A percentile compares a stretch with the other conserved stretches of the same genome.
phyloP scores from a whole-genome alignment of 352 stramenopile species.

The Phytophthora colocasiae region DNA sequence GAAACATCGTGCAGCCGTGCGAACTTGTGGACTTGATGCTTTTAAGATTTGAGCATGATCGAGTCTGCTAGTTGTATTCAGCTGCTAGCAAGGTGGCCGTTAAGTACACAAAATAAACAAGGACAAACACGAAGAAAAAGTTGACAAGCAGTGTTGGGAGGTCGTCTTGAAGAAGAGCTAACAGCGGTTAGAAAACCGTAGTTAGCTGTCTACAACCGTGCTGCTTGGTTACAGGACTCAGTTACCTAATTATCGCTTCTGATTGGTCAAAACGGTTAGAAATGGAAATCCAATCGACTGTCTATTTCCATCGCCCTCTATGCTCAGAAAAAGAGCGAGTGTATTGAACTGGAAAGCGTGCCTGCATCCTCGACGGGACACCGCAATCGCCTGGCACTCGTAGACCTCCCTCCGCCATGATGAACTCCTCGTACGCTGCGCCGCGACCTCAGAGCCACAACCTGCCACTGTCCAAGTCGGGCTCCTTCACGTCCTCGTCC shows the following conservation, averaged over 20 bases:
- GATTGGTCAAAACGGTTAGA: constrained; percentile 5
- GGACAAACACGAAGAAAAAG: constrained; percentile 28
- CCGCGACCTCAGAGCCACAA: constrained; percentile 1
- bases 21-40: neutral
- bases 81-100: constrained; percentile 1
- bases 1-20: constrained; percentile 7
- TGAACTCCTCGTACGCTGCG: constrained; percentile 28
- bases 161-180: neutral
- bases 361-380: constrained; percentile 8
- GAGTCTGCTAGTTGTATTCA: neutral
- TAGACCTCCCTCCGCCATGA: constrained; percentile 16
- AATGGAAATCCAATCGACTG: constrained; percentile 13
- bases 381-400: constrained; percentile 20
- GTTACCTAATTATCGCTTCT: neutral
- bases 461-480: constrained; percentile 17
- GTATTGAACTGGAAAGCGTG: constrained; percentile 10
- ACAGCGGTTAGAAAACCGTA: neutral
- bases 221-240: neutral
- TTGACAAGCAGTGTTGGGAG: constrained; percentile 1
- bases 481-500: constrained; percentile 20
- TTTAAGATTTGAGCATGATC: neutral
- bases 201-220: too few relatives aligned
- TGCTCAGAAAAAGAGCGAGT: constrained; percentile 35
- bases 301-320: constrained; percentile 25
- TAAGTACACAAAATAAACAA: constrained; percentile 30